Percentiles rank a stretch among this genome's conserved stretches.
These are phyloP conservation scores for Solanum boliviense DNA, from an alignment of 257 asterid genomes.

Conservation along the genomic window DNA sequence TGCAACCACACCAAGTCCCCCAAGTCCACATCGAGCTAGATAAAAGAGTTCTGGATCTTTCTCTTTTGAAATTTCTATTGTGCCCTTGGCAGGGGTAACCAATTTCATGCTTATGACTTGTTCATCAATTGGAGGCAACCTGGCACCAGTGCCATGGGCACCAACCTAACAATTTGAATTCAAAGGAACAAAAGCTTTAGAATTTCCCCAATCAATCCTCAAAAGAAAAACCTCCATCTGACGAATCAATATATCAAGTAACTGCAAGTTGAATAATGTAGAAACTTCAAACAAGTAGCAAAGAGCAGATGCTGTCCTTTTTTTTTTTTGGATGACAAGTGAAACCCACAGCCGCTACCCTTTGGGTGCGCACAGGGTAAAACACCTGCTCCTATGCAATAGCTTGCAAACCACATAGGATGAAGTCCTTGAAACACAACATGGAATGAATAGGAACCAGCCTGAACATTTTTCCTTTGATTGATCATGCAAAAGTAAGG, in stretches of 20 bases:
- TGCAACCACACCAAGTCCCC: slow-evolving; percentile 96
- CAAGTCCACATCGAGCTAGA: slow-evolving; percentile 96
- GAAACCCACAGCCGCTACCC: too few species aligned
- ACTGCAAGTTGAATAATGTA: neutral
- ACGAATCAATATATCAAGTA: neutral
- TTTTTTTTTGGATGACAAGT: too few species aligned
- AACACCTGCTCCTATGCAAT: too few species aligned
- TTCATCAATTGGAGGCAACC: slow-evolving; percentile 90
- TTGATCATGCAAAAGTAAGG: neutral
- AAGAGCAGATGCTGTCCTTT: neutral
- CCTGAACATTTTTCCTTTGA: neutral
- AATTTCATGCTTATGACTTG: slow-evolving; percentile 93
- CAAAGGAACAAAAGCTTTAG: neutral
- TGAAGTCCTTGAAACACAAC: neutral
- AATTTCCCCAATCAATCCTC: neutral
- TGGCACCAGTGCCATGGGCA: slow-evolving; percentile 97
- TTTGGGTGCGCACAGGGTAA: too few species aligned
- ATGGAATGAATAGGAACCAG: neutral
- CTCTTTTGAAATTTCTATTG: slow-evolving; percentile 72
- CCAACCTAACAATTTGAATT: slow-evolving; percentile 54
- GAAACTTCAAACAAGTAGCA: neutral
- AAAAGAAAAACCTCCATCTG: neutral
- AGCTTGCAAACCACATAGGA: neutral
- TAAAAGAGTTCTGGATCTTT: slow-evolving; percentile 86
- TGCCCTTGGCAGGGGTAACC: slow-evolving; percentile 89